phyloP scores from a whole-genome alignment of 306 rosid species.

The Acmispon strigosus region DNA sequence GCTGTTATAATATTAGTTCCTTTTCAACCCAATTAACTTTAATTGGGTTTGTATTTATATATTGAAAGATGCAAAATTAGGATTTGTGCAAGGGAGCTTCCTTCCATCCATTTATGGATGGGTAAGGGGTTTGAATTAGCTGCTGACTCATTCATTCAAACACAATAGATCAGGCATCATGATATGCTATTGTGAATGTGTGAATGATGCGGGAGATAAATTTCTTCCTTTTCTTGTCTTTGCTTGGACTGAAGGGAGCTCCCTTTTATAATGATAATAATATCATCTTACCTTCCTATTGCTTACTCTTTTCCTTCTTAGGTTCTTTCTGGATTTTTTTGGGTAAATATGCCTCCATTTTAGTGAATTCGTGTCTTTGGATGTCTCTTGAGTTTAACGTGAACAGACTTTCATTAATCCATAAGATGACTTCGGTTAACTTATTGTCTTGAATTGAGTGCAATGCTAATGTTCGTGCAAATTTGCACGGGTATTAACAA shows the following conservation, averaged over 20 bases:
- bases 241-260: slow-evolving; percentile 99
- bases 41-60: too few species aligned
- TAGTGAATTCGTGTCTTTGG: too few species aligned
- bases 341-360: not conserved
- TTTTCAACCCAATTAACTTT: too few species aligned
- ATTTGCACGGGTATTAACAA: too few species aligned
- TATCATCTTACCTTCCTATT: not conserved
- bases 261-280: slow-evolving; percentile 35
- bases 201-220: slow-evolving; percentile 88
- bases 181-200: slow-evolving; percentile 59
- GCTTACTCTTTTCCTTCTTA: not conserved
- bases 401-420: too few species aligned
- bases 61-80: too few species aligned
- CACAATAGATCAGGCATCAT: slow-evolving; percentile 40
- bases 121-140: slow-evolving; percentile 64
- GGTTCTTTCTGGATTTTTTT: not conserved
- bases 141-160: slow-evolving; percentile 98
- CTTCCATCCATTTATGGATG: slow-evolving; percentile 93
- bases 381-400: too few species aligned
- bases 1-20: too few species aligned
- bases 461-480: too few species aligned
- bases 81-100: slow-evolving; percentile 63
- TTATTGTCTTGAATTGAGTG: too few species aligned
- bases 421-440: too few species aligned
- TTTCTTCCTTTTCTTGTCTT: slow-evolving; percentile 54